Conservation (phyloP, 2,329 filamentous ascomycete genomes). For the Apiospora phragmitis region DNA sequence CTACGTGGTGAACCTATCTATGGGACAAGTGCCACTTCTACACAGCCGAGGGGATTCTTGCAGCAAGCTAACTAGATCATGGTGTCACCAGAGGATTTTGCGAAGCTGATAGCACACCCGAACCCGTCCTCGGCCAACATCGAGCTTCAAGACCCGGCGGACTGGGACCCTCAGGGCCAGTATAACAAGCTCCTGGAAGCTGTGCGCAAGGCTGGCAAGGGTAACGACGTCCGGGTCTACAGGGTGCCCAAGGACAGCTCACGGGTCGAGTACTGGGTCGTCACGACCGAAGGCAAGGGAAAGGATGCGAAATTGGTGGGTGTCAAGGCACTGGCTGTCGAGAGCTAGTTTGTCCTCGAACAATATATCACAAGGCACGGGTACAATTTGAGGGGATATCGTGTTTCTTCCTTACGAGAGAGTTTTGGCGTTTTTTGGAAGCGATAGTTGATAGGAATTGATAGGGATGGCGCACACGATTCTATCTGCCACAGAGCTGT, state of each 20-base stretch:
- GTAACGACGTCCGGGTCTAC: conserved; percentile 74
- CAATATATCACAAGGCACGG: not conserved
- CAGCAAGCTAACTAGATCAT: conserved; percentile 1
- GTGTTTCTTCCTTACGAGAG: not conserved
- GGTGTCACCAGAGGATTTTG: conserved; percentile 54
- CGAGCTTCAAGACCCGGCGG: conserved; percentile 63
- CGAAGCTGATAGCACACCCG: conserved; percentile 62
- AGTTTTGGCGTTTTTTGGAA: not conserved
- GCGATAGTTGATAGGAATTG: not conserved
- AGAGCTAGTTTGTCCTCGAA: conserved; percentile 50
- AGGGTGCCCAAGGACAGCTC: conserved; percentile 62
- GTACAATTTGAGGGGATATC: not conserved
- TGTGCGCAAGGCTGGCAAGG: conserved; percentile 62
- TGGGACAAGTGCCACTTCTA: not conserved
- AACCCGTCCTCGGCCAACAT: conserved; percentile 56
- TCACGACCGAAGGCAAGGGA: conserved; percentile 60
- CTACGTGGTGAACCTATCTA: not conserved
- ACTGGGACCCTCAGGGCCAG: conserved; percentile 72
- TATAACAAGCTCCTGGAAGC: conserved; percentile 71
- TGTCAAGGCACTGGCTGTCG: conserved; percentile 74
- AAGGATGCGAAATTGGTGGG: conserved; percentile 68
- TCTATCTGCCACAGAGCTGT: not conserved
- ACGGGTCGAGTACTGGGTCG: conserved; percentile 77
- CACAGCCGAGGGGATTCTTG: not conserved
- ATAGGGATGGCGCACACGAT: not conserved